These are phyloP conservation scores for Thecamonas trahens DNA, from an alignment of 78 protist genomes.

Conservation along the genomic window DNA sequence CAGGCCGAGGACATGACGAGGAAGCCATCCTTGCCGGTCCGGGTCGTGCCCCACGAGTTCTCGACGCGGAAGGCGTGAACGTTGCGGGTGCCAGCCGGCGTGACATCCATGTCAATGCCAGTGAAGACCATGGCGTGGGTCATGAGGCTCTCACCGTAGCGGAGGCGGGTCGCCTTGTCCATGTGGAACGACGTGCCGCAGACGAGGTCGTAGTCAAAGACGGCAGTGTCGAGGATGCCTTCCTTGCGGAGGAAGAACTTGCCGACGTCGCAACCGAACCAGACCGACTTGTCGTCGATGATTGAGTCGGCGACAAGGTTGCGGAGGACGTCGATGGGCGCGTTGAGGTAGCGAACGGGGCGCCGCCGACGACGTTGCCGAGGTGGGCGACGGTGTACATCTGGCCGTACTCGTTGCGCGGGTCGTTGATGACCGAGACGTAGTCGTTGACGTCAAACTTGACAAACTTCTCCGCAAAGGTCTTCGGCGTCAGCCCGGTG, in stretches of 20 bases:
- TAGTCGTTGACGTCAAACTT: background rate
- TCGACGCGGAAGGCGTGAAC: background rate
- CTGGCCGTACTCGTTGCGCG: background rate
- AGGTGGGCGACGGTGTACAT: conserved; percentile 12
- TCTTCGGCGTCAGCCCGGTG: conserved; percentile 5
- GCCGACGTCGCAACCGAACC: conserved; percentile 30
- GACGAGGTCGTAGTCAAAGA: conserved; percentile 1
- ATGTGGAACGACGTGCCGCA: no score
- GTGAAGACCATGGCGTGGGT: conserved; percentile 52
- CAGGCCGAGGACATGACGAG: conserved; percentile 25
- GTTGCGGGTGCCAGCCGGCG: background rate
- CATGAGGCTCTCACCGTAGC: conserved; percentile 21
- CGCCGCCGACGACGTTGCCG: conserved; percentile 1
- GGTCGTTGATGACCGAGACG: conserved; percentile 26
- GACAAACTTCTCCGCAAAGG: background rate
- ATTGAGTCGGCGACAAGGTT: background rate
- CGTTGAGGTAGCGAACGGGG: conserved; percentile 9
- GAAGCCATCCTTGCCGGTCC: conserved; percentile 31
- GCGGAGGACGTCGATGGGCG: conserved; percentile 4
- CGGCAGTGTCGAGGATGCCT: background rate
- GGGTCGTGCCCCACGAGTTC: background rate
- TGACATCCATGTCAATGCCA: conserved; percentile 17
- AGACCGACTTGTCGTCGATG: background rate
- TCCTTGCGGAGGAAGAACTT: background rate
- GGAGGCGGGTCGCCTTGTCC: conserved; percentile 16